Percentiles rank a stretch among this genome's conserved stretches.
These are phyloP conservation scores for Globisporangium radiosum DNA, from an alignment of 352 stramenopile genomes.

Conservation along the genomic window DNA sequence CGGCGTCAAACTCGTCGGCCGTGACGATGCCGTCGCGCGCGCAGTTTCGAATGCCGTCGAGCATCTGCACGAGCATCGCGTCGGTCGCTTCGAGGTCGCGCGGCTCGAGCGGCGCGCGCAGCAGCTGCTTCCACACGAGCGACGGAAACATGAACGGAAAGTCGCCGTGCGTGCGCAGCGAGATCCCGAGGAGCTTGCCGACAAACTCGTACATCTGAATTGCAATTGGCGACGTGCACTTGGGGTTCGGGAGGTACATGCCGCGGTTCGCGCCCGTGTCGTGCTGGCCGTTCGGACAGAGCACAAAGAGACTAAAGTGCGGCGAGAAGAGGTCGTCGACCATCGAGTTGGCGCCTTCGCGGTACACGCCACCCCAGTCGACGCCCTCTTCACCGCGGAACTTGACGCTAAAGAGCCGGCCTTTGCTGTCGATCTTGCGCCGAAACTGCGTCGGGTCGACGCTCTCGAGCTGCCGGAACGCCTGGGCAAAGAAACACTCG, in stretches of 20 bases:
- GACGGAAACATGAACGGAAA: slow-evolving; percentile 90
- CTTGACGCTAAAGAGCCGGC: slow-evolving; percentile 84
- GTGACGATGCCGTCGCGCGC: slow-evolving; percentile 77
- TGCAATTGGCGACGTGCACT: slow-evolving; percentile 81
- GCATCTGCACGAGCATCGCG: slow-evolving; percentile 86
- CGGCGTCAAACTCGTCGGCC: slow-evolving; percentile 67
- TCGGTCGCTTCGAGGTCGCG: slow-evolving; percentile 87
- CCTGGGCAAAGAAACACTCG: slow-evolving; percentile 92
- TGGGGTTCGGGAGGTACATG: slow-evolving; percentile 87
- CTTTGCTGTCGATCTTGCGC: slow-evolving; percentile 86
- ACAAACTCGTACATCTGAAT: slow-evolving; percentile 94
- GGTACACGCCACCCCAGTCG: slow-evolving; percentile 87
- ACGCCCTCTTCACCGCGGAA: slow-evolving; percentile 86
- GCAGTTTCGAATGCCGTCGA: slow-evolving; percentile 82
- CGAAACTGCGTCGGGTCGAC: slow-evolving; percentile 83
- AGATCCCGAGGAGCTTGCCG: slow-evolving; percentile 91
- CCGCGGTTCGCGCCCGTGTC: slow-evolving; percentile 79
- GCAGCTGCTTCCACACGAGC: slow-evolving; percentile 92
- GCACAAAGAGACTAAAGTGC: slow-evolving; percentile 80
- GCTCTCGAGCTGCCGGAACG: slow-evolving; percentile 86
- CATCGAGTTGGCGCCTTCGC: slow-evolving; percentile 85
- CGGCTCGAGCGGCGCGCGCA: slow-evolving; percentile 67
- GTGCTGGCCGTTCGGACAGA: slow-evolving; percentile 84
- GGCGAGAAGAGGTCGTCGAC: slow-evolving; percentile 85
- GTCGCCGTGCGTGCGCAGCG: slow-evolving; percentile 89